Evolutionary conservation across 164 flowering plant genomes (phyloP), one percentile per base, ranked within the genome.

Genomic region (Dillenia suffruticosa): DNA sequence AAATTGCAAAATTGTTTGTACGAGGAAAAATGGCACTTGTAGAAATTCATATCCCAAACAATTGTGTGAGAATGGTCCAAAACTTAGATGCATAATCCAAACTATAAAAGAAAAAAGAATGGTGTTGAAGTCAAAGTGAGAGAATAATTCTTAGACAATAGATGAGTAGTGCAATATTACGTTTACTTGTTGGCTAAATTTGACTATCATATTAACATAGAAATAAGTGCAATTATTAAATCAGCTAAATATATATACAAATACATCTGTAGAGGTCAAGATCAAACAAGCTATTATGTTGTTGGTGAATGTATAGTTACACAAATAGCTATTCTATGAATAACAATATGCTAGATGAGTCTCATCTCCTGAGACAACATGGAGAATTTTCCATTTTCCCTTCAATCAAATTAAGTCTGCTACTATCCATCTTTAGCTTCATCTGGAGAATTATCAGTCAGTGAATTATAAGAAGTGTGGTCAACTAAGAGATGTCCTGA

Each of bases 161-260:
- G 51, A 2, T 68, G 59, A 58, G 69, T 63, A 7, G 47, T 68
- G 0, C 59, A 59, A 12, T 68, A 68, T 14, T 49, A 59, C 40
- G 59, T 47, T 15, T 63, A 50, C 16, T 10, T 68, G 0, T 11
- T 64, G 7, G 22, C 58, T 44, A 57, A 12, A 51, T 70, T 46
- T 19, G 49, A 63, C 11, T 67, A 60, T 32, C 68, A 66, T 16
- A 56, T 74, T 1, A 66, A 63, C 45, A 69, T 66, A 7, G 64
- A 69, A 49, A 55, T 69, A 17, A 65, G 67, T 52, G 62, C 64
- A 1, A 13, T 1, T 0, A 24, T 62, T 0, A 54, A 22, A 26
- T 43, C 14, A 3, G 44, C 63, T 2, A 68, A 72, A 16, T 67
- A 72, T 56, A 7, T 72, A 11, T 67, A 70, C 11, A 67, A 63